A percentile compares a stretch with the other conserved stretches of the same genome.
phyloP scores from a whole-genome alignment of 1,284 basidiomycete genomes.

The Laetiporus sulphureus region DNA sequence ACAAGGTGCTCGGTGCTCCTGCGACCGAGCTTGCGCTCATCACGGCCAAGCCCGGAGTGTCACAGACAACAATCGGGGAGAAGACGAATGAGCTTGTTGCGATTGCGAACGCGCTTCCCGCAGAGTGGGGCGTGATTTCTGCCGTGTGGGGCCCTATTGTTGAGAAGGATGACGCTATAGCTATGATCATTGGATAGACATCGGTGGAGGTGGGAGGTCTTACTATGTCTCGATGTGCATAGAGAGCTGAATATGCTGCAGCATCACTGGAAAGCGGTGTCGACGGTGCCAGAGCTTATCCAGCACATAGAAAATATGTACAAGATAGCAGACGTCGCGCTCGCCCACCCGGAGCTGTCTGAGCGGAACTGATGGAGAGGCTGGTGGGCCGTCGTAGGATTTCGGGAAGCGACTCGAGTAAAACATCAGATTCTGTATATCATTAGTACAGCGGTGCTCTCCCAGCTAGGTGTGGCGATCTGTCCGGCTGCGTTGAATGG shows the following conservation, averaged over 20 bases:
- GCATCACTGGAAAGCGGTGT: no score
- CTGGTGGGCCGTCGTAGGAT: no score
- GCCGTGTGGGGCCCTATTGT: constrained; percentile 15
- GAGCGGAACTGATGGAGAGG: no score
- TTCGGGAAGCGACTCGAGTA: no score
- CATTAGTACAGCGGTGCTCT: no score
- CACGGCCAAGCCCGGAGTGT: constrained; percentile 12
- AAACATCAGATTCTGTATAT: no score
- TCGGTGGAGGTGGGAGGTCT: constrained; percentile 14
- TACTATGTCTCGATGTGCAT: background rate
- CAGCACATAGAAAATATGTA: no score
- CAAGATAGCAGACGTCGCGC: no score
- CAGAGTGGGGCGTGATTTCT: constrained; percentile 6
- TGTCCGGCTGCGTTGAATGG: no score
- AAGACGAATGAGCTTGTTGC: constrained; percentile 10
- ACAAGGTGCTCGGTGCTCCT: constrained; percentile 16
- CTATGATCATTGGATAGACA: constrained; percentile 17
- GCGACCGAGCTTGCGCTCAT: constrained; percentile 17
- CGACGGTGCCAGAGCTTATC: no score
- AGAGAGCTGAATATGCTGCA: background rate
- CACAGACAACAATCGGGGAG: constrained; percentile 9
- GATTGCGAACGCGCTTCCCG: constrained; percentile 7
- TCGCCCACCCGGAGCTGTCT: no score
- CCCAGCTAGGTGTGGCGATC: no score
- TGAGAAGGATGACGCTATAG: constrained; percentile 13